Percentiles rank a stretch among this genome's conserved stretches.
These are phyloP conservation scores for Chalaropsis thielavioides DNA, from an alignment of 2,329 filamentous ascomycete genomes.

Conservation along the genomic window DNA sequence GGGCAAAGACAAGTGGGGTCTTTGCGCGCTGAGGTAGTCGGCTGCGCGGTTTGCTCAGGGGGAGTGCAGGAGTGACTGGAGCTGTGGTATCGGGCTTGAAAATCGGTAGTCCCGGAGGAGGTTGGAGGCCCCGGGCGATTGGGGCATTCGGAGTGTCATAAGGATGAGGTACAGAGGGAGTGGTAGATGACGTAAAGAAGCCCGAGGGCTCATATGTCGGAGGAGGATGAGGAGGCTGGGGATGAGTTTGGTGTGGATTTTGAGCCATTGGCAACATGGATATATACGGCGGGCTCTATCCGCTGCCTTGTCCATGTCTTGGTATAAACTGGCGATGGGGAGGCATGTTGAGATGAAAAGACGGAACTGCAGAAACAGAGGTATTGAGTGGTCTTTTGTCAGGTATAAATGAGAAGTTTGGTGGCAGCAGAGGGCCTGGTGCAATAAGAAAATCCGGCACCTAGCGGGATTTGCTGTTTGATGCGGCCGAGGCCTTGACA, in stretches of 20 bases:
- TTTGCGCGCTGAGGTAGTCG: background rate
- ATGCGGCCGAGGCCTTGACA: constrained; percentile 31
- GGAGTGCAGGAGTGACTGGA: background rate
- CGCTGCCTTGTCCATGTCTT: constrained; percentile 6
- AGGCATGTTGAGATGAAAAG: background rate
- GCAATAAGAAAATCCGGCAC: constrained; percentile 4
- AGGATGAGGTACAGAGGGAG: background rate
- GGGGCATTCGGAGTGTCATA: background rate
- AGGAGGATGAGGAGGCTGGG: background rate
- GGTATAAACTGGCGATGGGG: background rate
- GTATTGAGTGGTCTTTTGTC: background rate
- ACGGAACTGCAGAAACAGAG: background rate
- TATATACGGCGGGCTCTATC: constrained; percentile 5
- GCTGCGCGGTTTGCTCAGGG: background rate
- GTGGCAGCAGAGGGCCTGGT: background rate
- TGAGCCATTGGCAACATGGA: background rate
- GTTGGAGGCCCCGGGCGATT: background rate
- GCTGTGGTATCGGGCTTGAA: background rate
- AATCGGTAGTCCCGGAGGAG: background rate
- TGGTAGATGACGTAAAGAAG: background rate
- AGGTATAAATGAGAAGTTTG: background rate
- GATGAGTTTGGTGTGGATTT: background rate
- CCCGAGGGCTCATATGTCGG: background rate
- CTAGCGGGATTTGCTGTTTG: constrained; percentile 19
- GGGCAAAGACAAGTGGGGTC: background rate